Base-by-base conservation (phyloP, 75 land plant species). In the Selaginella moellendorffii region DNA sequence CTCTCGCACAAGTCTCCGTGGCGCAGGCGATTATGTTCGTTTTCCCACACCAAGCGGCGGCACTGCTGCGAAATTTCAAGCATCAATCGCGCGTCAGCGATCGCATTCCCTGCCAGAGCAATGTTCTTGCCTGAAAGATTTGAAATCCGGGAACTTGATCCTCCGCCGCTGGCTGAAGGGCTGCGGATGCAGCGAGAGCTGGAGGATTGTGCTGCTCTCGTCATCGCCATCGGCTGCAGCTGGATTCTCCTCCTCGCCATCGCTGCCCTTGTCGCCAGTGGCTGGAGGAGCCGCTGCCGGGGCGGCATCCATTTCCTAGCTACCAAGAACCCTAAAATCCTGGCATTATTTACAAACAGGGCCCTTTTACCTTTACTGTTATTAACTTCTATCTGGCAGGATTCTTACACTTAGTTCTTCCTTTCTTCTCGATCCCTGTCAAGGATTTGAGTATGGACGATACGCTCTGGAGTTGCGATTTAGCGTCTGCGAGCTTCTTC, bases 1-100 rank as follows among this genome's bases (percentile, higher is more conserved):
- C 87, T 72, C 91, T 84, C 9, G 97, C 91, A 79, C 99, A 90
- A 14, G 91, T 92, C 75, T 95, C 99, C 8, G 91, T 79, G 14
- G 99, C 97, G 76, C 97, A 95, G 10, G 97, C 97, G 12, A 95
- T 85, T 24, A 81, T 72, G 74, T 88, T 88, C 53, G 85, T 72
- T 72, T 77, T 86, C 25, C 84, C 81, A 70, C 97, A 95, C 99
- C 99, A 95, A 56, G 97, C 79, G 53, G 88, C 86, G 26, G 92
- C 97, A 78, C 99, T 95, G 72, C 99, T 95, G 72, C 54, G 65
- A 71, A 26, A 51, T 29, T 5, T 20, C 52, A 60, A 29, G 42
- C 42, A 28, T 25, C 0, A 9, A 2, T 30, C 14, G 59, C 23
- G 24, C 28, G 28, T 26, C 54, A 1, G 24, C 19, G 20, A 26